Conservation (phyloP, 352 stramenopile species). For the Globisporangium splendens region DNA sequence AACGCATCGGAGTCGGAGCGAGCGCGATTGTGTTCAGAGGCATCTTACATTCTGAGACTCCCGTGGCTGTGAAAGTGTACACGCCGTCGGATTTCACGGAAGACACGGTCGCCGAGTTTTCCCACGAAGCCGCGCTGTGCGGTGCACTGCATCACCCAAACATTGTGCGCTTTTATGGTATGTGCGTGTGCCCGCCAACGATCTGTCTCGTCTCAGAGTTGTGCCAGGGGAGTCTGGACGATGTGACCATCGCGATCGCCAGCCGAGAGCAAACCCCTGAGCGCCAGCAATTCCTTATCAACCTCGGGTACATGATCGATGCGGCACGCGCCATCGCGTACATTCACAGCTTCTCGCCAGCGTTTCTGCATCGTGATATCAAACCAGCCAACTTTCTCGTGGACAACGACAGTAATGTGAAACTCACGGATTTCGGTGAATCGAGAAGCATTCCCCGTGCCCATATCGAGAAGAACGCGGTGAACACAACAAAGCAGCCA, state of each 20-base stretch:
- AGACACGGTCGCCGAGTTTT: slow-evolving; percentile 37
- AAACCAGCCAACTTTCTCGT: slow-evolving; percentile 66
- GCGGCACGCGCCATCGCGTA: slow-evolving; percentile 38
- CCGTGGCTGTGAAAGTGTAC: slow-evolving; percentile 62
- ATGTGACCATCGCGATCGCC: slow-evolving; percentile 15
- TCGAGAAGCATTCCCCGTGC: slow-evolving; percentile 16
- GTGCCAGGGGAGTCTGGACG: slow-evolving; percentile 39
- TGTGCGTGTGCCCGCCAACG: slow-evolving; percentile 49
- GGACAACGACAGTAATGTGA: slow-evolving; percentile 7
- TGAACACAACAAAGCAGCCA: too few species aligned
- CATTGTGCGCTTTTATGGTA: slow-evolving; percentile 44
- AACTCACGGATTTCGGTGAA: slow-evolving; percentile 58
- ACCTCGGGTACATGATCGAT: slow-evolving; percentile 45
- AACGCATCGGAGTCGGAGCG: slow-evolving; percentile 35
- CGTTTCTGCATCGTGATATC: slow-evolving; percentile 53
- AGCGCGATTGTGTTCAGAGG: slow-evolving; percentile 47
- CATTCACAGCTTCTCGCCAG: slow-evolving; percentile 45
- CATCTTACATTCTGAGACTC: slow-evolving; percentile 24
- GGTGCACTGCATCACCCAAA: slow-evolving; percentile 39
- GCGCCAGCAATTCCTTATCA: slow-evolving; percentile 28
- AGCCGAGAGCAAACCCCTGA: slow-evolving; percentile 2
- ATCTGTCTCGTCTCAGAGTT: slow-evolving; percentile 57
- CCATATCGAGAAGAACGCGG: too few species aligned
- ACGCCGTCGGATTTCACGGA: slow-evolving; percentile 45
- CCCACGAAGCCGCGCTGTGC: slow-evolving; percentile 41